Evolutionary conservation across 768 basidiomycete species (phyloP).

Genomic region (Amanita exitialis): DNA sequence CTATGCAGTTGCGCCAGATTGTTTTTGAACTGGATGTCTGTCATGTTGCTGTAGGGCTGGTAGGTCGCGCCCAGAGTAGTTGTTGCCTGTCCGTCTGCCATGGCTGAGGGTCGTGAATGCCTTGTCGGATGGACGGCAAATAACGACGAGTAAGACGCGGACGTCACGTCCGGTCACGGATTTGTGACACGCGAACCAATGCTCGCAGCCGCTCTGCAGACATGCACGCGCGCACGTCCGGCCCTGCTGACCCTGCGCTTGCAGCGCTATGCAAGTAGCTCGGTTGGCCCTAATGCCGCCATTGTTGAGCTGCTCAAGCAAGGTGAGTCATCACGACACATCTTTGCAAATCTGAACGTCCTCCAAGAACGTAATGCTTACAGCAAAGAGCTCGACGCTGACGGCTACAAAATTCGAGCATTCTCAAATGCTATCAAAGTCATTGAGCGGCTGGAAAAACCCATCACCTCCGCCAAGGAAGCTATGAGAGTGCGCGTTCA

Average conservation of each 20-base stretch:
- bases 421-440: constrained; percentile 37
- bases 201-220: not conserved
- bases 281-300: constrained; percentile 12
- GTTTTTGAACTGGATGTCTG: constrained; percentile 55
- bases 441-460: constrained; percentile 28
- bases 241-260: constrained; percentile 4
- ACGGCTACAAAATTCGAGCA: constrained; percentile 39
- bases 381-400: not conserved
- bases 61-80: constrained; percentile 13
- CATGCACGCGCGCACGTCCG: constrained; percentile 6
- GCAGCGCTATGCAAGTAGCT: constrained; percentile 3
- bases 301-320: constrained; percentile 28
- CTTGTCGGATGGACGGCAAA: not conserved
- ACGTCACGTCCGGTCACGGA: constrained; percentile 2
- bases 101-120: constrained; percentile 4
- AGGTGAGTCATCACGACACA: constrained; percentile 19
- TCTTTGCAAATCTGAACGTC: not conserved
- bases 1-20: constrained; percentile 42
- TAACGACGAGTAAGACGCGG: not conserved
- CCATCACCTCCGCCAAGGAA: constrained; percentile 34
- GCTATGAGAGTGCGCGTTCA: constrained; percentile 22
- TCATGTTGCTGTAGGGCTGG: constrained; percentile 31
- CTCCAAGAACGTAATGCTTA: constrained; percentile 25
- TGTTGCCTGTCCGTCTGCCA: constrained; percentile 19
- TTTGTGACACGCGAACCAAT: not conserved